Base-by-base conservation (phyloP, 768 basidiomycete genomes). In the Cytidiella melzeri region DNA sequence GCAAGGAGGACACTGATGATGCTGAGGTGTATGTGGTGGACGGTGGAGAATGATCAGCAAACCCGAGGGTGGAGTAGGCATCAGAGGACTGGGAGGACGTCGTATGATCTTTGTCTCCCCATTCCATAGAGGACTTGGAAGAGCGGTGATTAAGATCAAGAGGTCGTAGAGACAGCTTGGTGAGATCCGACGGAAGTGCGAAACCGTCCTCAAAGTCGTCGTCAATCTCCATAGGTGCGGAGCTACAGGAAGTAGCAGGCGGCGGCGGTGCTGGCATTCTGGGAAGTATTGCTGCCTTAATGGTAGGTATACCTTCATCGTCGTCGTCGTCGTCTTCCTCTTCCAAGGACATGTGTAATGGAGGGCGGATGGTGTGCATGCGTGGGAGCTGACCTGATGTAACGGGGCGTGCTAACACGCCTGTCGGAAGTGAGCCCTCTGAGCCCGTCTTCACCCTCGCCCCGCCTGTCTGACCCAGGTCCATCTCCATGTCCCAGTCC, bases 171-270 rank as follows among this genome's bases (percentile, higher is more conserved):
- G 90, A 92, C 45, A 93, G 78, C 60, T 79, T 81, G 7, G 85
- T 88, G 49, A 93, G 77, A 62, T 90, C 83, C 47, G 79, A 78
- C 36, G 91, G 90, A 28, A 93, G 73, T 21, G 82, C 78, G 62
- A 92, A 90, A 46, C 76, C 91, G 55, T 84, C 83, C 65, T 93
- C 90, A 54, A 91, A 81, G 58, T 92, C 90, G 55, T 91, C 88
- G 47, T 84, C 83, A 40, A 70, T 68, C 9, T 7, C 7, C 7
- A 15, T 7, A 7, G 30, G 15, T 34, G 30, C 30, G 15, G 30
- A 34, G 15, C 9, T 7, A n/a, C n/a, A n/a, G n/a, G n/a, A n/a
- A 51, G 80, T 73, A 48, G 75, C 68, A 1, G 60, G 58, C 30
- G 73, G 67, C 13, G 66, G 63, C 28, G 57, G 54, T 42, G 45